A percentile compares a stretch with the other conserved stretches of the same genome.
Evolutionary conservation across 169 alveolate species (phyloP).

Genomic region (Eimeria necatrix): DNA sequence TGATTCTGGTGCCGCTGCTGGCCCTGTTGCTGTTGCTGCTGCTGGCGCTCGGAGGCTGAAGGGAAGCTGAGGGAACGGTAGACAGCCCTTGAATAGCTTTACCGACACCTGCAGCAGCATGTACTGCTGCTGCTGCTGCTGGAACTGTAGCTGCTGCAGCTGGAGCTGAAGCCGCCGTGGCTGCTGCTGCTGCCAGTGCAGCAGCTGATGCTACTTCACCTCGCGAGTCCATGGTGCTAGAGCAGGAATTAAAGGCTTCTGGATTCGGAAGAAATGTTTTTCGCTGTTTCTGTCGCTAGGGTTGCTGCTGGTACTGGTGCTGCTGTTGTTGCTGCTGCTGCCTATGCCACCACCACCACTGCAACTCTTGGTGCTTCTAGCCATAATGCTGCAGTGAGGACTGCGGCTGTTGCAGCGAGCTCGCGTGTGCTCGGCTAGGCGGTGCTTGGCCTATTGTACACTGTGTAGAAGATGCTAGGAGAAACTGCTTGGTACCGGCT

Average conservation of each 20-base stretch:
- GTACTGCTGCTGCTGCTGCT: constrained; percentile 37
- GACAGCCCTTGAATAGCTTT: too few species aligned
- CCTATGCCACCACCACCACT: constrained; percentile 45
- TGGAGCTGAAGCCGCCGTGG: constrained; percentile 28
- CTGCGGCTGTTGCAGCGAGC: constrained; percentile 42
- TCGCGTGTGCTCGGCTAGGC: too few species aligned
- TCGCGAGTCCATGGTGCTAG: neutral
- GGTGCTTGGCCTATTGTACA: too few species aligned
- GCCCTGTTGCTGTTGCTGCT: neutral
- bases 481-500: neutral
- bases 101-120: neutral
- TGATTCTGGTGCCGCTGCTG: neutral
- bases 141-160: neutral
- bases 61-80: too few species aligned
- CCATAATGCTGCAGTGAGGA: constrained; percentile 34
- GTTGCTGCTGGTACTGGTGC: constrained; percentile 45
- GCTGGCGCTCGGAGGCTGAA: neutral
- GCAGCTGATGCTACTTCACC: neutral
- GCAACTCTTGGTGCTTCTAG: neutral
- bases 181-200: constrained; percentile 27
- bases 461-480: too few species aligned
- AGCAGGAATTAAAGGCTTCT: neutral
- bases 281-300: neutral
- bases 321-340: constrained; percentile 26
- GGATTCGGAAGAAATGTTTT: neutral